Evolutionary conservation across 1,139 yeast species (phyloP).

Genomic region (Kodamaea derodonti): DNA sequence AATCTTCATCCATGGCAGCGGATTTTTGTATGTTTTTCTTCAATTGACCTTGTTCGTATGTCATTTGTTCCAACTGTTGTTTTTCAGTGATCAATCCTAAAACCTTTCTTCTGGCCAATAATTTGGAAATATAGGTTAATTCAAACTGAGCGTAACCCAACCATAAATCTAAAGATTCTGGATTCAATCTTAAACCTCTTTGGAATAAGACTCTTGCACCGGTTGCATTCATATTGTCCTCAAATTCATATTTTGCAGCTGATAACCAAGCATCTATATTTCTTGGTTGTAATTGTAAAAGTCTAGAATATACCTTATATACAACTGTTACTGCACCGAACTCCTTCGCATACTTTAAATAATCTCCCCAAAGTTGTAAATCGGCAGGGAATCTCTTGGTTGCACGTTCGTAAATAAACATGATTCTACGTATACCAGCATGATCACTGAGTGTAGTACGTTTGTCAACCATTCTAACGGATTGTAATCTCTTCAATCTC

Average conservation of each 20-base stretch:
- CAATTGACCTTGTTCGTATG: slow-evolving; percentile 33
- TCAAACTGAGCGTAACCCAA: slow-evolving; percentile 84
- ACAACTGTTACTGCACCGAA: slow-evolving; percentile 75
- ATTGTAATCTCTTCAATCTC: slow-evolving; percentile 60
- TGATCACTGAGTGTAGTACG: slow-evolving; percentile 74
- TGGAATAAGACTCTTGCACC: slow-evolving; percentile 88
- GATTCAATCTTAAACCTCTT: slow-evolving; percentile 78
- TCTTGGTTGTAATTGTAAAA: slow-evolving; percentile 86
- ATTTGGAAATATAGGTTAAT: slow-evolving; percentile 76
- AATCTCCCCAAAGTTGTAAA: slow-evolving; percentile 72
- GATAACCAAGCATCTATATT: slow-evolving; percentile 89
- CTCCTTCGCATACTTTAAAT: slow-evolving; percentile 68
- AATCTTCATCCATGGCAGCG: slow-evolving; percentile 17
- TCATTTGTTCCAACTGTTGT: slow-evolving; percentile 56
- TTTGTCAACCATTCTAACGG: slow-evolving; percentile 46
- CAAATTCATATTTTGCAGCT: slow-evolving; percentile 93
- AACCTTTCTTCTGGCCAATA: slow-evolving; percentile 78
- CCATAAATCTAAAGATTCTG: slow-evolving; percentile 75
- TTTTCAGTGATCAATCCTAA: slow-evolving; percentile 73
- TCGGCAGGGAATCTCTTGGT: slow-evolving; percentile 78
- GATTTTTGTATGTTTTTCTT: slow-evolving; percentile 23
- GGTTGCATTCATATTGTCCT: slow-evolving; percentile 79
- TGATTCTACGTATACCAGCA: slow-evolving; percentile 80
- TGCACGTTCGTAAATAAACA: slow-evolving; percentile 82
- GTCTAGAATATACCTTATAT: slow-evolving; percentile 74